Base-by-base conservation (phyloP, 2,329 filamentous ascomycete species). In the Diaporthe ampelina region DNA sequence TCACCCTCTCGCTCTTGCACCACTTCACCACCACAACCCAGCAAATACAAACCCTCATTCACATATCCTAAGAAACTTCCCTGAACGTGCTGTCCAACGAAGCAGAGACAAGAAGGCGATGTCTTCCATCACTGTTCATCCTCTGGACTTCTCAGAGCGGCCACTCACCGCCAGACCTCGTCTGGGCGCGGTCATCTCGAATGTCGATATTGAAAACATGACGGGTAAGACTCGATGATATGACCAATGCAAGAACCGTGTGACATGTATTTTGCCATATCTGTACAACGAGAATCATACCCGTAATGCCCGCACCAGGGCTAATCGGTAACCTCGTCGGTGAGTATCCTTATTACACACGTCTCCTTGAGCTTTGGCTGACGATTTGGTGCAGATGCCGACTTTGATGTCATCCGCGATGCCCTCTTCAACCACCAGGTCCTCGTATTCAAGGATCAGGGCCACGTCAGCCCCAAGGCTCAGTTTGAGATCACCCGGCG, bases 401-500 rank as follows among this genome's bases (percentile, higher is more conserved):
- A 93, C 78, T 94, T 94, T 80, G 84, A 87, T 10, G 81, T 87
- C 26, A 91, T 95, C 79, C 89, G 88, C 74, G 83, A 91, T 24
- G 90, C 92, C 1, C 88, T 95, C 6, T 95, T 93, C 85, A 87
- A 84, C 17, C 85, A 93, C 79, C 92, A 93, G 75, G 89, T 95
- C 19, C 85, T 95, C 15, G 87, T 95, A 37, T 89, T 95, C 84
- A 94, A 93, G 81, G 86, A 90, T 79, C 93, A 95, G 80, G 79
- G 85, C 57, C 85, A 89, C 56, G 85, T 92, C 32, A 89, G 92
- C 0, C 91, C 94, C 1, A 91, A 89, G 79, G 91, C 93, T 10
- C 94, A 95, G 80, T 95, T 92, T 79, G 90, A 93, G 76, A 86
- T 95, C 54, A 95, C 93, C 3, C 91, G 89, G 68, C 89, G 90